Evolutionary conservation across 257 asterid genomes (phyloP).

Genomic region (Plantago major): DNA sequence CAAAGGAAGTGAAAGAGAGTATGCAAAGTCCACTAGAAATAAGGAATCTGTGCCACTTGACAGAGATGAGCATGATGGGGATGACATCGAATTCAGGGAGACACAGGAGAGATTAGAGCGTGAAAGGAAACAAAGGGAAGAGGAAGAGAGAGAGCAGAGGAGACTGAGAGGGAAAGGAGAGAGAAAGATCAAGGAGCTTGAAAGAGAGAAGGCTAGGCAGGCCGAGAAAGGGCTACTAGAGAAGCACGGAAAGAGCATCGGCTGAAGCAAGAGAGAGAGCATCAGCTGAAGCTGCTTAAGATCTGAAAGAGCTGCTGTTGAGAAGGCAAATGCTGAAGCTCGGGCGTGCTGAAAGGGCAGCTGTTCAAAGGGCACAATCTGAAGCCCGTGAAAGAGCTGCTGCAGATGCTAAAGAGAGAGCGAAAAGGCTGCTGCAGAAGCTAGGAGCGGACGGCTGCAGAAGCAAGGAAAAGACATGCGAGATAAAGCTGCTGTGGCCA

Average conservation of each 20-base stretch:
- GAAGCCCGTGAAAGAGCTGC: constrained; percentile 99
- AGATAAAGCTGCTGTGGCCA: constrained; percentile 60
- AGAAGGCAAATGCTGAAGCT: constrained; percentile 69
- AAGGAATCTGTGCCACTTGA: constrained; percentile 56
- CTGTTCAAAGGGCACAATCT: constrained; percentile 91
- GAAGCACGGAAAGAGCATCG: constrained; percentile 95
- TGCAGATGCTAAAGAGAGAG: constrained; percentile 83
- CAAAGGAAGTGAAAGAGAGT: constrained; percentile 94
- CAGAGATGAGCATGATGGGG: constrained; percentile 53
- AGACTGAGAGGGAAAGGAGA: constrained; percentile 69
- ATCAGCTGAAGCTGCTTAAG: constrained; percentile 50
- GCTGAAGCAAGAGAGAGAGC: constrained; percentile 69
- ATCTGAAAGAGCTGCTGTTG: constrained; percentile 81
- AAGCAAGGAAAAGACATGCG: constrained; percentile 46
- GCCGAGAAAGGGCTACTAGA: constrained; percentile 93
- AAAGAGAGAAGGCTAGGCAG: constrained; percentile 76
- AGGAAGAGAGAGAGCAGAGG: constrained; percentile 80
- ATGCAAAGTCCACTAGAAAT: constrained; percentile 71
- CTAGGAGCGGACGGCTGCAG: constrained; percentile 65
- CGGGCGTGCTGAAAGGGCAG: constrained; percentile 90
- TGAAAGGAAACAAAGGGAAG: constrained; percentile 72
- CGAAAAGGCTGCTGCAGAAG: constrained; percentile 81
- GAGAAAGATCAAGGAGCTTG: constrained; percentile 58
- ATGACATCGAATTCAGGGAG: constrained; percentile 68
- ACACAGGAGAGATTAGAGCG: constrained; percentile 64